Conservation (phyloP, 768 basidiomycete species). For the Amanita pseudoporphyria region DNA sequence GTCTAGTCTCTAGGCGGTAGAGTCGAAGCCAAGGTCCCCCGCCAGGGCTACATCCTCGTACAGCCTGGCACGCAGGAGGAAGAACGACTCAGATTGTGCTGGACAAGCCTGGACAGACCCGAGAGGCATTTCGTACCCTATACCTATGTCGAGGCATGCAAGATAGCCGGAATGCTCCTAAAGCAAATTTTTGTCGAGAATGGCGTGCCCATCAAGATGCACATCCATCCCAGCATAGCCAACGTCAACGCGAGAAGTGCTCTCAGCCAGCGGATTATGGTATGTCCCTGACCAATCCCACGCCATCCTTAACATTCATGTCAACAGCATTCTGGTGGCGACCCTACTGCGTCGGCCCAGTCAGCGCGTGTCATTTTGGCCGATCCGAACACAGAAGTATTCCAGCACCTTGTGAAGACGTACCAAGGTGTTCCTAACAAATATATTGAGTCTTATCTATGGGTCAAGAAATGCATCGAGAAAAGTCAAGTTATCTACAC, state of each 20-base stretch:
- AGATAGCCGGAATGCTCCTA: conserved; percentile 61
- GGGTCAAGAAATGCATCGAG: conserved; percentile 81
- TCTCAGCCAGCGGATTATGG: conserved; percentile 64
- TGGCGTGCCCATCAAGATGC: conserved; percentile 59
- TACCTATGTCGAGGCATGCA: conserved; percentile 79
- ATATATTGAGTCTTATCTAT: conserved; percentile 71
- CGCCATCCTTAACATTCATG: neutral
- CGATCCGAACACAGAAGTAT: conserved; percentile 71
- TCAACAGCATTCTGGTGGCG: conserved; percentile 69
- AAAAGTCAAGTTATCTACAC: conserved; percentile 57
- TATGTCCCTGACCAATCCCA: conserved; percentile 17
- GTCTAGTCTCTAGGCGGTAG: conserved; percentile 66
- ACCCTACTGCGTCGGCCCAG: conserved; percentile 61
- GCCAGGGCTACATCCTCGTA: conserved; percentile 65
- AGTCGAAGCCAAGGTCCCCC: conserved; percentile 70
- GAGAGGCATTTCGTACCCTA: conserved; percentile 73
- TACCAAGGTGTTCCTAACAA: conserved; percentile 65
- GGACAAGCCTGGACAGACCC: conserved; percentile 60
- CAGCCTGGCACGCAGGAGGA: conserved; percentile 62
- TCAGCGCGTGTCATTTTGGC: conserved; percentile 70
- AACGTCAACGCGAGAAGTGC: conserved; percentile 65
- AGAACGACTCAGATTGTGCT: conserved; percentile 66
- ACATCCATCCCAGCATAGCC: conserved; percentile 74
- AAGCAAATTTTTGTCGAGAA: conserved; percentile 70
- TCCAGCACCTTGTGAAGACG: conserved; percentile 60